Percentiles rank a stretch among this genome's conserved stretches.
Evolutionary conservation across 2,329 filamentous ascomycete genomes (phyloP).

Genomic region (Myriosclerotinia scirpicola): DNA sequence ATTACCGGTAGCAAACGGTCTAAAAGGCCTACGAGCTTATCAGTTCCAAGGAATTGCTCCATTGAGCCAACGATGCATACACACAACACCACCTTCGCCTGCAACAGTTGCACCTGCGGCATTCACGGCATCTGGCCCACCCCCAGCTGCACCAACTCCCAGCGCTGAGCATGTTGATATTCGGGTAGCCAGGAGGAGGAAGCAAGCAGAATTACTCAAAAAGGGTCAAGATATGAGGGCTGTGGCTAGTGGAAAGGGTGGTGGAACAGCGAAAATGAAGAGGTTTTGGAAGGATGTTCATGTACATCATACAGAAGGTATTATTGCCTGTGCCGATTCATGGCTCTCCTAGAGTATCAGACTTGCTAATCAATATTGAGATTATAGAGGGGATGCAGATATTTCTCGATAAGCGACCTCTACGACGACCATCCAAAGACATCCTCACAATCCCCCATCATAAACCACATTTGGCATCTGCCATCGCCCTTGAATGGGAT

Average conservation of each 20-base stretch:
- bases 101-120: constrained; percentile 41
- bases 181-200: constrained; percentile 52
- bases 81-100: constrained; percentile 33
- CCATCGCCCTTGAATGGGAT: constrained; percentile 93
- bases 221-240: constrained; percentile 51
- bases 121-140: constrained; percentile 58
- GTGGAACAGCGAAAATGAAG: constrained; percentile 52
- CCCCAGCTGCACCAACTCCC: constrained; percentile 55
- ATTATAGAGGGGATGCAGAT: constrained; percentile 50
- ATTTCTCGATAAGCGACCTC: constrained; percentile 73
- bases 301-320: constrained; percentile 67
- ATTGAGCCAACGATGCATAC: constrained; percentile 32
- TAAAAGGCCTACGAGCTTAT: constrained; percentile 24
- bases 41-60: constrained; percentile 16
- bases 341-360: neutral
- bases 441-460: constrained; percentile 69
- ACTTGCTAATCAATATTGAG: constrained; percentile 23
- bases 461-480: constrained; percentile 80
- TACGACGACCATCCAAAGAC: constrained; percentile 74
- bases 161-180: constrained; percentile 41
- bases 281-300: constrained; percentile 88
- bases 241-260: constrained; percentile 42
- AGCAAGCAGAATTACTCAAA: constrained; percentile 57
- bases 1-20: constrained; percentile 26
- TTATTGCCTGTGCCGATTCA: constrained; percentile 27